Base-by-base conservation (phyloP, 1,284 basidiomycete species). In the Limonomyces culmigenus region DNA sequence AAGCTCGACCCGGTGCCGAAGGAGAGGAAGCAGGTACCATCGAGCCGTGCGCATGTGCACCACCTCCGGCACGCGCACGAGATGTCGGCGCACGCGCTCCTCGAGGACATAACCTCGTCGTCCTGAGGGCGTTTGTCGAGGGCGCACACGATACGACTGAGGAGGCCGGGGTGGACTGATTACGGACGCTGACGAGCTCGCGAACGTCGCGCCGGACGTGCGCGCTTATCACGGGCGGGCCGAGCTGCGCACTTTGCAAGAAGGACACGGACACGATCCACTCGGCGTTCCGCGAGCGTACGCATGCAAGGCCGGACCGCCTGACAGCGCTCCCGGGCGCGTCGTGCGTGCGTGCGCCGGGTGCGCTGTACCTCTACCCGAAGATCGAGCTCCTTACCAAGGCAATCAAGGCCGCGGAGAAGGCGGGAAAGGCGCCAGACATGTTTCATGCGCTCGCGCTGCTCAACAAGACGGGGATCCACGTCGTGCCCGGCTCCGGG, bases 311-410 rank as follows among this genome's bases (percentile, higher is more conserved):
- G 78, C 68, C 75, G 11, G 60, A 66, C 37, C 67, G 81, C 14
- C 73, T 95, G 47, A 85, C 86, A 55, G 51, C 56, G 33, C 68
- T 93, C 14, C 69, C 76, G 1, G 85, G 88, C 18, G 76, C 91
- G 42, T 77, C 73, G 12, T 95, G 89, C 54, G 84, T 91, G 42
- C 65, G 83, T 45, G 85, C 86, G 0, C 80, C 87, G 19, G 93
- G 92, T 2, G 92, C 87, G 16, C 65, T 92, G 50, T 92, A 92
- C 56, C 65, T 92, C 31, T 91, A 80, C 64, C 88, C 87, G 13
- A 63, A 63, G 42, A 70, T 92, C 41, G 60, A 70, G 18, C 62
- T 92, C 29, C 72, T 86, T n/a, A n/a, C 23, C 23, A 27, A 27
- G 23, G 23, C 23, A 27, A 27, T 8, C 23, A 27, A 27, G 23